Evolutionary conservation across 2,329 filamentous ascomycete genomes (phyloP).

Genomic region (Kalmusia sp.): DNA sequence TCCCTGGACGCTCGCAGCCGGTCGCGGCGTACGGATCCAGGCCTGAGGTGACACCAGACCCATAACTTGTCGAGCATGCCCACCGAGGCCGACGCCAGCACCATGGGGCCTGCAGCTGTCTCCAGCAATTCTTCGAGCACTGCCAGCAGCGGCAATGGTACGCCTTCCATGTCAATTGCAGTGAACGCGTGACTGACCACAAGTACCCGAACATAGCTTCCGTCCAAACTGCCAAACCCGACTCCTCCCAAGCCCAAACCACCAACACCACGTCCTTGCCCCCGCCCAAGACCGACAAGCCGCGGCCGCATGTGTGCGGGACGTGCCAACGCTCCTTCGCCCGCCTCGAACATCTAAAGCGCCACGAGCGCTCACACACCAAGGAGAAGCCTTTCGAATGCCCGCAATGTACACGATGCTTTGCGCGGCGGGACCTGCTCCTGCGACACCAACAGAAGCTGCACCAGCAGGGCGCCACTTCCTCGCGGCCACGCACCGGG

Average conservation of each 20-base stretch:
- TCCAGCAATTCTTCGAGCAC: conserved; percentile 38
- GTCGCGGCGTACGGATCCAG: conserved; percentile 18
- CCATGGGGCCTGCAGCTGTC: conserved; percentile 34
- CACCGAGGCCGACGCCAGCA: conserved; percentile 32
- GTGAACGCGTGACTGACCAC: conserved; percentile 24
- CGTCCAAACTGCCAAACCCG: conserved; percentile 40
- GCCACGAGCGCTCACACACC: conserved; percentile 96
- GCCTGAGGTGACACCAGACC: conserved; percentile 20
- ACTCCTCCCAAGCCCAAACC: conserved; percentile 35
- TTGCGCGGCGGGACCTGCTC: conserved; percentile 89
- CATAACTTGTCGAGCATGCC: conserved; percentile 31
- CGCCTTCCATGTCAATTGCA: conserved; percentile 15
- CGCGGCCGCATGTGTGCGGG: conserved; percentile 88
- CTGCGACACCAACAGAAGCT: conserved; percentile 98
- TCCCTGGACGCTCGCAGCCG: conserved; percentile 9
- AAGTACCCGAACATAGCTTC: conserved; percentile 30
- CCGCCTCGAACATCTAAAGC: conserved; percentile 92
- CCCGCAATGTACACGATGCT: conserved; percentile 91
- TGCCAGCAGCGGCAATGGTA: conserved; percentile 42
- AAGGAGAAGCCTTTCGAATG: conserved; percentile 99
- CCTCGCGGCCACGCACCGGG: conserved; percentile 79
- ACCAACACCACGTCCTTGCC: conserved; percentile 61
- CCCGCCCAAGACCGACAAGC: conserved; percentile 95
- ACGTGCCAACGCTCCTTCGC: conserved; percentile 94
- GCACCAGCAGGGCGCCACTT: conserved; percentile 89